phyloP scores from a whole-genome alignment of 306 rosid species.

The Inga oerstediana region DNA sequence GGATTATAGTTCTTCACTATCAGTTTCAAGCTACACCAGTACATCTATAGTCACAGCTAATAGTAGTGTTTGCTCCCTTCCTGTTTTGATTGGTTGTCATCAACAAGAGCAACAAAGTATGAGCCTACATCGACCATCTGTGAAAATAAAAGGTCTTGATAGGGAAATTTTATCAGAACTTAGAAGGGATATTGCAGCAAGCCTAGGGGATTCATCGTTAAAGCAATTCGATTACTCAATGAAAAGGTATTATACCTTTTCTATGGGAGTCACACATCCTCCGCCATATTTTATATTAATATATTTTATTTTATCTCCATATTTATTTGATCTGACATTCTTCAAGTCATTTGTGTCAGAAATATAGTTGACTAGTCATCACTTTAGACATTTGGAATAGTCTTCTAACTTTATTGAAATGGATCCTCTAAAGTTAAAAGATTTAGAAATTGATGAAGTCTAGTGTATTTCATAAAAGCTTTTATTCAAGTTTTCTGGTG shows the following conservation, averaged over 20 bases:
- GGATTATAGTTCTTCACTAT: not conserved
- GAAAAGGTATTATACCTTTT: not conserved
- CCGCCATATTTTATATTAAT: not conserved
- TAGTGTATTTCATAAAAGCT: not conserved
- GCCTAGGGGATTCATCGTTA: not conserved
- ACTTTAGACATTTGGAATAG: not conserved
- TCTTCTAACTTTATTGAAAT: not conserved
- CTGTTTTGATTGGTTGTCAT: not conserved
- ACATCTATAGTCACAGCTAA: not conserved
- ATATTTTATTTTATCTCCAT: too few relatives aligned
- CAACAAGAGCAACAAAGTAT: not conserved
- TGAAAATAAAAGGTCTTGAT: not conserved
- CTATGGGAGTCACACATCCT: not conserved
- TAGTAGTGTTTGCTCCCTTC: not conserved
- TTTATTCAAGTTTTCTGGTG: not conserved
- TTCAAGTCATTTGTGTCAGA: not conserved
- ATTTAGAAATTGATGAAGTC: not conserved
- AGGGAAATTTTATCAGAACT: conserved; percentile 1
- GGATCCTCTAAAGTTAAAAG: not conserved
- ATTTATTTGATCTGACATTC: not conserved
- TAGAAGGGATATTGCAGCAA: conserved; percentile 4
- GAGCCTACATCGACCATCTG: not conserved
- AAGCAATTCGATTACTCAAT: conserved; percentile 1
- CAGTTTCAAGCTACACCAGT: not conserved
- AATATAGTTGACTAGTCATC: not conserved